A percentile compares a stretch with the other conserved stretches of the same genome.
phyloP scores from a whole-genome alignment of 192 early-diverging fungal species.

The Coemansia sp. region DNA sequence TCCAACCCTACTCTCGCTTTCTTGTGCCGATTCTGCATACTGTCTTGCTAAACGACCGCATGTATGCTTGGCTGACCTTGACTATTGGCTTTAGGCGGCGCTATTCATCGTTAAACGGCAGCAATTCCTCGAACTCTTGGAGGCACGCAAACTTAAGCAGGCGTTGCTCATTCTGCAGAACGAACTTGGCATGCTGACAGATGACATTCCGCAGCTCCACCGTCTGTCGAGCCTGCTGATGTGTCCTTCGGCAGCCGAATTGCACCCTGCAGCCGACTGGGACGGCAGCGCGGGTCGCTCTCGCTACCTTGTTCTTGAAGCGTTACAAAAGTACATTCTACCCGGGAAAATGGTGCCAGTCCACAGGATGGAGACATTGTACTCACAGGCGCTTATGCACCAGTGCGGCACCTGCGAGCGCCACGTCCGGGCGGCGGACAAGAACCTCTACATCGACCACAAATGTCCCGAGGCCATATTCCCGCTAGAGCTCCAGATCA shows the following conservation, averaged over 20 bases:
- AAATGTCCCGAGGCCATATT: conserved; percentile 35
- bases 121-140: conserved; percentile 88
- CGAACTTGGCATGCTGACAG: conserved; percentile 73
- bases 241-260: conserved; percentile 56
- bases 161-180: conserved; percentile 77
- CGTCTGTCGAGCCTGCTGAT: conserved; percentile 59
- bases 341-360: conserved; percentile 85
- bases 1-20: background rate
- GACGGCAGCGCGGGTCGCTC: conserved; percentile 68
- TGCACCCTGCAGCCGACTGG: conserved; percentile 72
- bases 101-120: conserved; percentile 81
- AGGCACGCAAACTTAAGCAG: conserved; percentile 63
- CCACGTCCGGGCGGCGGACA: conserved; percentile 55
- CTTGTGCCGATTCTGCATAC: background rate
- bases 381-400: conserved; percentile 73
- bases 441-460: conserved; percentile 50
- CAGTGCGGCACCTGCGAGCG: conserved; percentile 81
- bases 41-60: background rate
- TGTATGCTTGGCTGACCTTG: background rate
- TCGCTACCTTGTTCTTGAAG: conserved; percentile 35
- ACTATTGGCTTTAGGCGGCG: conserved; percentile 30
- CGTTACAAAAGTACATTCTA: conserved; percentile 66
- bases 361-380: conserved; percentile 75
- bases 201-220: conserved; percentile 70
- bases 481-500: conserved; percentile 50